A percentile compares a stretch with the other conserved stretches of the same genome.
Conservation (phyloP, 2,329 filamentous ascomycete genomes). For the Dactylellina drechsleri region DNA sequence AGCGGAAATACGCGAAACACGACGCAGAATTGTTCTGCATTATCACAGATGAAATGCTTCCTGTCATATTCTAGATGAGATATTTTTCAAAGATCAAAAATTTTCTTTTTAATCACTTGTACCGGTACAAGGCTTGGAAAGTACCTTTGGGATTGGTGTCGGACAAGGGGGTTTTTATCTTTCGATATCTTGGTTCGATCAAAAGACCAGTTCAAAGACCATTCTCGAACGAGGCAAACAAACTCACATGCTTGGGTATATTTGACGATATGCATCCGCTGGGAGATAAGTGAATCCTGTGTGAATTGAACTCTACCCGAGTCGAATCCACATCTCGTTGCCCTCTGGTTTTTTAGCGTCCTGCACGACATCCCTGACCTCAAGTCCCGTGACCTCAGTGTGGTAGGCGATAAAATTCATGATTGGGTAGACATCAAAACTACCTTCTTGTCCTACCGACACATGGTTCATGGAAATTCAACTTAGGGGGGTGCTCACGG, state of each 20-base stretch:
- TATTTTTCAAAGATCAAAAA: conserved; percentile 14
- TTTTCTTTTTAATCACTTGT: conserved; percentile 18
- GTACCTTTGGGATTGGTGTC: conserved; percentile 15
- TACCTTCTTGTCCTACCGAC: conserved; percentile 38
- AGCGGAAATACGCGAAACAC: conserved; percentile 52
- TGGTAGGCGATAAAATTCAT: conserved; percentile 48
- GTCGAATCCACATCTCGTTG: conserved; percentile 19
- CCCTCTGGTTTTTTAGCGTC: conserved; percentile 45
- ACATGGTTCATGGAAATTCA: conserved; percentile 37
- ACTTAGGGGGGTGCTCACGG: conserved; percentile 39
- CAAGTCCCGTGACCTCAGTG: conserved; percentile 53
- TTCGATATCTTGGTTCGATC: conserved; percentile 16
- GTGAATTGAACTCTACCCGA: conserved; percentile 25
- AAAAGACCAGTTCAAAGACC: conserved; percentile 20
- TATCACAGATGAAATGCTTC: conserved; percentile 46
- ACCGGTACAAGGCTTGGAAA: conserved; percentile 27
- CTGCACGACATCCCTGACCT: conserved; percentile 54
- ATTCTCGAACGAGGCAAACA: conserved; percentile 50
- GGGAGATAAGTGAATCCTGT: conserved; percentile 37
- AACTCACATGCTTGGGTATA: conserved; percentile 51
- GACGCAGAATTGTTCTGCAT: conserved; percentile 23
- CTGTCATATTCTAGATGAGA: conserved; percentile 32
- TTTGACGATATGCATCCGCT: conserved; percentile 31
- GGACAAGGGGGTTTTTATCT: neutral
- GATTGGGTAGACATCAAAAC: conserved; percentile 33